phyloP scores from a whole-genome alignment of 1,284 basidiomycete species.

The Naganishia liquefaciens region DNA sequence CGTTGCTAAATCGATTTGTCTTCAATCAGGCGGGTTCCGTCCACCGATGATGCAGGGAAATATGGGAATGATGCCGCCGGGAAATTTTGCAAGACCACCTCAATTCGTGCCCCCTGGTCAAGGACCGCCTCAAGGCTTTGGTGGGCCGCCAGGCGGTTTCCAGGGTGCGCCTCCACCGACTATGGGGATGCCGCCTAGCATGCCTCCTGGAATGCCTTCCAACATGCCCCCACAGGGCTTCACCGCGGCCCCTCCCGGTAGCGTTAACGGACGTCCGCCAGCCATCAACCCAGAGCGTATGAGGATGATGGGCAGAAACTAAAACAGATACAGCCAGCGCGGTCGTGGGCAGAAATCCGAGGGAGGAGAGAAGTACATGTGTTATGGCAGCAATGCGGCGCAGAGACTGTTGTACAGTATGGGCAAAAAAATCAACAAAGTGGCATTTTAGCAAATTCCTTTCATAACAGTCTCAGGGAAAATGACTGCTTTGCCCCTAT shows the following conservation, averaged over 20 bases:
- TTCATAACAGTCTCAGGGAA: no score
- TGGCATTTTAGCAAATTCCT: no score
- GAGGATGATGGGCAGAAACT: slow-evolving; percentile 33
- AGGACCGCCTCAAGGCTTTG: slow-evolving; percentile 18
- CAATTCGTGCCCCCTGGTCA: slow-evolving; percentile 12
- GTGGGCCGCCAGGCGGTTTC: slow-evolving; percentile 24
- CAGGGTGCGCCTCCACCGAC: slow-evolving; percentile 20
- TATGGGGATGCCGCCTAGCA: slow-evolving; percentile 10
- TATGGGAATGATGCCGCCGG: slow-evolving; percentile 12
- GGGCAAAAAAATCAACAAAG: no score
- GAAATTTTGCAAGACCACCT: slow-evolving; percentile 25
- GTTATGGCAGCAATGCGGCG: background rate
- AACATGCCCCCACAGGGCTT: slow-evolving; percentile 23
- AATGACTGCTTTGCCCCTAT: no score
- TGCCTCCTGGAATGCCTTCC: slow-evolving; percentile 5
- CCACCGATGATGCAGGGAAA: slow-evolving; percentile 28
- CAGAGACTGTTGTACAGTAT: background rate
- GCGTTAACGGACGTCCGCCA: slow-evolving; percentile 32
- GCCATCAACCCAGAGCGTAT: slow-evolving; percentile 34
- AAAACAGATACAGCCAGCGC: background rate
- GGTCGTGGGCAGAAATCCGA: no score
- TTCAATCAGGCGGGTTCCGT: slow-evolving; percentile 19
- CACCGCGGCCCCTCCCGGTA: slow-evolving; percentile 28
- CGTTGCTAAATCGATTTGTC: no score
- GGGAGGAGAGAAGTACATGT: background rate